Evolutionary conservation across 768 basidiomycete genomes (phyloP), one percentile per base, ranked within the genome.

Genomic region (Termitomyces heimii): DNA sequence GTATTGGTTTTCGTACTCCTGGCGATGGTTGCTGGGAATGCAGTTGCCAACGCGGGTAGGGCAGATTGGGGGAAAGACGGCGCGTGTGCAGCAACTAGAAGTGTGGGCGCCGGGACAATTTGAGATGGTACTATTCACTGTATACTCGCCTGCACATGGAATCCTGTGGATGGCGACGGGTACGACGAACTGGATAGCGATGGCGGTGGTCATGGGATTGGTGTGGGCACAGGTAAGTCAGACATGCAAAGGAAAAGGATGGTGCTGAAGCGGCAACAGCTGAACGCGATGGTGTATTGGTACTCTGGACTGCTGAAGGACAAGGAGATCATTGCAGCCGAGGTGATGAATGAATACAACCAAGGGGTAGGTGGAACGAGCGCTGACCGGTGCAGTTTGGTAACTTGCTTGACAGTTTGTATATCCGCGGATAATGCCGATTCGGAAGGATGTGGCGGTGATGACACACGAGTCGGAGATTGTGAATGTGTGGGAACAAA

Each of bases 381-480:
- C 18, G 16, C 34, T 26, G 26, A 32, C 14, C 8, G 32, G 20
- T n/a, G 3, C 24, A 14, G 43, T 18, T 14, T 24, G 62, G 35
- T 53, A 16, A 46, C 12, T 20, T 40, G 55, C 20, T 12, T 12
- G 2, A 31, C 55, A 94, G 90, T 94, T 91, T 67, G 92, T 94
- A 3, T 82, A 88, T 63, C 92, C 92, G n/a, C 82, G 85, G 59
- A 70, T 91, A 59, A 86, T 89, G 64, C 87, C 87, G 7, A 75
- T 93, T 22, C 82, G 88, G 31, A 82, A 77, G 57, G 92, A 94
- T 61, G 89, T 83, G 1, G 84, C 86, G 4, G 87, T 91, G 28
- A 92, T 91, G 90, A 94, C 92, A 2, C 85, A 92, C 68, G 78
- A 94, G 65, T 82, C 88, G 1, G 92, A 94, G 75, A 78, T 90